Evolutionary conservation across 192 early-diverging fungal genomes (phyloP).

Genomic region (Chytriomyces hyalinus): DNA sequence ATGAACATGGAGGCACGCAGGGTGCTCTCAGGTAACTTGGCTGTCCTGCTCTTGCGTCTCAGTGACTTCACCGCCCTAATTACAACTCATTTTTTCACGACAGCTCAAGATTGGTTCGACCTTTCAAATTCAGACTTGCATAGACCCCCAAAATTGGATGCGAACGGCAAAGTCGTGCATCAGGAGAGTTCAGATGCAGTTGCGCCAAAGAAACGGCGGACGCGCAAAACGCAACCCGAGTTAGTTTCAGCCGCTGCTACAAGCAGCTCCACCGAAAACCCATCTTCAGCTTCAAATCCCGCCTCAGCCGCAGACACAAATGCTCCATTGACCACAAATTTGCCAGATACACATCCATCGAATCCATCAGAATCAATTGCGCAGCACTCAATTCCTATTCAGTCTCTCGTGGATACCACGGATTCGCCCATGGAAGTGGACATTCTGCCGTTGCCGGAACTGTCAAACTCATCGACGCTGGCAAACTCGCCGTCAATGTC

Average conservation of each 20-base stretch:
- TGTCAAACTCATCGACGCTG: too few species aligned
- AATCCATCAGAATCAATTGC: too few species aligned
- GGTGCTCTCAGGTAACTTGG: conserved; percentile 32
- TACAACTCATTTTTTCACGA: not conserved
- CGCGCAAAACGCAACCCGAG: not conserved
- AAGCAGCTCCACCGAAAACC: not conserved
- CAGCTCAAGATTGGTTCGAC: conserved; percentile 56
- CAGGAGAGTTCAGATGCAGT: not conserved
- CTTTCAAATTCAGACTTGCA: not conserved
- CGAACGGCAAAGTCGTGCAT: not conserved
- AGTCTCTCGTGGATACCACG: too few species aligned
- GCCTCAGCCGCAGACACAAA: not conserved
- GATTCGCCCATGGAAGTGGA: too few species aligned
- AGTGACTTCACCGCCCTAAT: not conserved
- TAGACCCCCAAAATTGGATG: not conserved
- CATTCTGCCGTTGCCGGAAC: too few species aligned
- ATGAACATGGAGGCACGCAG: conserved; percentile 49
- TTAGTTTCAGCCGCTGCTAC: not conserved
- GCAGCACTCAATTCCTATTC: too few species aligned
- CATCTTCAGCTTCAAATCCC: not conserved
- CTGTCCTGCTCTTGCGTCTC: not conserved
- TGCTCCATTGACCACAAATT: too few species aligned
- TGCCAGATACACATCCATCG: too few species aligned
- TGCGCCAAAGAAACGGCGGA: not conserved
- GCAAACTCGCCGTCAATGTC: too few species aligned